A percentile compares a stretch with the other conserved stretches of the same genome.
phyloP scores from a whole-genome alignment of 73 alveolate genomes.

The Diophrys sp. region DNA sequence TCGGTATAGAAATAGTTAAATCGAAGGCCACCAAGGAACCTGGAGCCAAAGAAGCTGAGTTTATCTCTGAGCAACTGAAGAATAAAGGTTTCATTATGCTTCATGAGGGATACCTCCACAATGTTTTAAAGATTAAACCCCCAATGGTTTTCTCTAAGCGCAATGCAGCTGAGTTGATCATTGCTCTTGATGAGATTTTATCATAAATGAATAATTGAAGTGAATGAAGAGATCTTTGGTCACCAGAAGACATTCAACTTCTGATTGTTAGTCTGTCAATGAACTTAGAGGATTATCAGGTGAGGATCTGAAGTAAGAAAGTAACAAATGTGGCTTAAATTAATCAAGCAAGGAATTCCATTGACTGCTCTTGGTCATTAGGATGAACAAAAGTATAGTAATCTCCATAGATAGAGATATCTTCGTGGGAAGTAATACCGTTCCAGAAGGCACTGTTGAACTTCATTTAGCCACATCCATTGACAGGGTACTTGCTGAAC shows the following conservation, averaged over 20 bases:
- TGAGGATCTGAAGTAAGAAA: too few species aligned
- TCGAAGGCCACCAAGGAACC: slow-evolving; percentile 16
- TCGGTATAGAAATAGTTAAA: slow-evolving; percentile 35
- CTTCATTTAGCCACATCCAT: neutral
- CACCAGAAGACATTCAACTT: too few species aligned
- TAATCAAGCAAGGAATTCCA: neutral
- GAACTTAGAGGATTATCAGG: too few species aligned
- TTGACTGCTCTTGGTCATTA: neutral
- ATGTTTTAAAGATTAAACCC: slow-evolving; percentile 23
- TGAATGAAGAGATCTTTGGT: too few species aligned
- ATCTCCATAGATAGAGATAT: neutral
- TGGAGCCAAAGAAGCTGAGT: slow-evolving; percentile 5
- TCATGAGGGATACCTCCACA: slow-evolving; percentile 9
- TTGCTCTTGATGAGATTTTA: slow-evolving; percentile 14
- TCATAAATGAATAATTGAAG: too few species aligned
- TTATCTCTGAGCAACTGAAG: neutral
- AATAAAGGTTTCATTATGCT: slow-evolving; percentile 4
- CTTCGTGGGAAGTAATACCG: neutral
- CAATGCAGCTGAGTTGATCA: slow-evolving; percentile 7
- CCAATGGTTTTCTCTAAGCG: slow-evolving; percentile 26
- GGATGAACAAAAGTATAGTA: neutral
- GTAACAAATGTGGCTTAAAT: too few species aligned
- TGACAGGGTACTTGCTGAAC: neutral
- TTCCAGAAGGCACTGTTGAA: neutral
- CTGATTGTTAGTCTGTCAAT: too few species aligned